Base-by-base conservation (phyloP, 441 rosid genomes). In the Melastoma candidum region DNA sequence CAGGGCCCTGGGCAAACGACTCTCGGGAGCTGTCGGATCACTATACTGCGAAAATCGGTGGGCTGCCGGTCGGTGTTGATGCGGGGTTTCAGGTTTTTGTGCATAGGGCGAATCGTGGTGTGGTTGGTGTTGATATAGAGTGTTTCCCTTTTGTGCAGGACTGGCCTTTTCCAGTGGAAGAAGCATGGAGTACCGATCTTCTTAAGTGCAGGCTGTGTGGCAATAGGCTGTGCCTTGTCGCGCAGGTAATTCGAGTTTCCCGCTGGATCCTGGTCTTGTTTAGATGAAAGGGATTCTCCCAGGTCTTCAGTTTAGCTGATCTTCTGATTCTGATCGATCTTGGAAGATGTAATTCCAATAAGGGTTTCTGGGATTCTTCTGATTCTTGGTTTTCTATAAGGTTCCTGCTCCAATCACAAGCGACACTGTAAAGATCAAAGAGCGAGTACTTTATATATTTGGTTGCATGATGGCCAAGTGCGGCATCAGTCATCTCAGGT, bases 1-100 rank as follows among this genome's bases (percentile, higher is more conserved):
- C 96, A 1, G 96, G 96, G 11, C 61, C 80, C 4, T 87, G 96
- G 98, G 96, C 96, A 14, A 71, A 71, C 43, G 77, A 83, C 47
- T 68, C 72, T 48, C 72, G 81, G 0, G 96, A 87, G 65, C 71
- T 76, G 12, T 77, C 87, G 12, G 95, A 92, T 80, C 76, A 76
- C 60, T 79, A 78, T 61, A 85, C 94, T 0, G 63, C 78, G 0
- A 92, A 92, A 78, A 81, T 92, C 27, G 95, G 96, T 2, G 98
- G 96, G 45, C 61, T 82, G 48, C 96, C 96, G n/a, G 98, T 90
- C 59, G 47, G 78, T 58, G 3, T 44, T 27, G 27, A 3, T 51
- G 57, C 29, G 26, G 49, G n/a, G 29, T 29, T 46, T 52, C 13
- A 32, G 36, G 27, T 11, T 56, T 17, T 12, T 13, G 7, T 25